phyloP scores from a whole-genome alignment of 2,329 filamentous ascomycete genomes.

The Daldinia sp. region DNA sequence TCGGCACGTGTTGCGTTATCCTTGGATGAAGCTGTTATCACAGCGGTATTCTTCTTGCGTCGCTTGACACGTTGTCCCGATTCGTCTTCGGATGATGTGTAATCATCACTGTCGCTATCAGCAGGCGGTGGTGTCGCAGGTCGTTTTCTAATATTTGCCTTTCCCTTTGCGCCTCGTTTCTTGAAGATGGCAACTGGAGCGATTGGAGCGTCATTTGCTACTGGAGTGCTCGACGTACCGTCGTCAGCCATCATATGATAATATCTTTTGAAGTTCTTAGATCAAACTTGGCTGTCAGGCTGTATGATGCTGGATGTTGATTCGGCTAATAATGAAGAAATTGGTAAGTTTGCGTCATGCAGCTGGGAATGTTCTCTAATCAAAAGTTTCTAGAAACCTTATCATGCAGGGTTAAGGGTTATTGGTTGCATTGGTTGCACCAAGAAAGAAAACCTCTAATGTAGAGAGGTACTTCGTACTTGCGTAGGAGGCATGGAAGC shows the following conservation, averaged over 20 bases:
- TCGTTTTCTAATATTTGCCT: conserved; percentile 83
- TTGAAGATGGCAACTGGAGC: conserved; percentile 81
- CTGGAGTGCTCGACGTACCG: conserved; percentile 16
- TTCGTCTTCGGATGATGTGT: conserved; percentile 81
- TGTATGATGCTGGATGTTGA: background rate
- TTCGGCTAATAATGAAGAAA: background rate
- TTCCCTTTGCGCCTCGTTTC: conserved; percentile 82
- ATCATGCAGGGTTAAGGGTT: conserved; percentile 19
- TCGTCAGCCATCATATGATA: conserved; percentile 42
- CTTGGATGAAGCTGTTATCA: conserved; percentile 74
- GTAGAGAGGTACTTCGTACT: too few relatives aligned
- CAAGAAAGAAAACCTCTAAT: background rate
- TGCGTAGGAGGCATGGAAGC: too few relatives aligned
- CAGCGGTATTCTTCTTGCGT: conserved; percentile 75
- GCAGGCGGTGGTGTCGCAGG: conserved; percentile 81
- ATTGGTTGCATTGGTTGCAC: too few relatives aligned
- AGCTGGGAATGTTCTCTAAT: conserved; percentile 26
- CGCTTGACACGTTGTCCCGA: conserved; percentile 83
- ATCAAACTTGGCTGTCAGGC: too few relatives aligned
- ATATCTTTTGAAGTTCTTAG: background rate
- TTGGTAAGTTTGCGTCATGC: conserved; percentile 21
- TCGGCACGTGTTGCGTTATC: conserved; percentile 55
- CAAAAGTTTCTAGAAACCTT: conserved; percentile 35
- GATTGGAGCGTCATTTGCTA: conserved; percentile 48
- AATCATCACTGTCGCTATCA: conserved; percentile 65